Percentiles rank a stretch among this genome's conserved stretches.
phyloP scores from a whole-genome alignment of 495 filamentous ascomycete genomes.

The Penicillium chermesinum region DNA sequence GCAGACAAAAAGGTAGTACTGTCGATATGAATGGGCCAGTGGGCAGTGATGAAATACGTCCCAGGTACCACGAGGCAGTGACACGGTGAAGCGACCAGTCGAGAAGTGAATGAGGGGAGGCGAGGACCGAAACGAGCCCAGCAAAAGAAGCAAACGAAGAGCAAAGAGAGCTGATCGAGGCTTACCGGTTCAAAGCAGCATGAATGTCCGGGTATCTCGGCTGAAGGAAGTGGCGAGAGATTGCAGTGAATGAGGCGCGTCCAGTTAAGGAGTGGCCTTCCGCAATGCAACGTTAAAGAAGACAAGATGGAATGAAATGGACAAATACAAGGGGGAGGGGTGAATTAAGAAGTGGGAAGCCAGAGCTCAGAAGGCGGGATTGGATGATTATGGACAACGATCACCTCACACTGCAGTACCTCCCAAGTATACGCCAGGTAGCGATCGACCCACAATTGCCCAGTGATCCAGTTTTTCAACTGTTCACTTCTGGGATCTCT shows the following conservation, averaged over 20 bases:
- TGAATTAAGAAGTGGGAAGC: constrained; percentile 1
- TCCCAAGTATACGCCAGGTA: constrained; percentile 19
- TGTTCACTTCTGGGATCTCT: neutral
- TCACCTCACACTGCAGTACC: constrained; percentile 24
- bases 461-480: neutral
- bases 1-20: constrained; percentile 17
- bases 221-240: constrained; percentile 1
- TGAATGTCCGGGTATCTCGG: neutral
- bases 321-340: constrained; percentile 7
- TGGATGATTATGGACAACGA: constrained; percentile 16
- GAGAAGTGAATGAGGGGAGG: constrained; percentile 12
- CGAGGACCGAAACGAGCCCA: constrained; percentile 1
- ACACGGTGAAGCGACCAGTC: constrained; percentile 16
- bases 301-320: neutral
- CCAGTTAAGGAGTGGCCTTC: constrained; percentile 10
- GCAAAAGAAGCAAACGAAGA: constrained; percentile 10
- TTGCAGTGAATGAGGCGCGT: neutral
- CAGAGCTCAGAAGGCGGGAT: constrained; percentile 1
- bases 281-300: constrained; percentile 5
- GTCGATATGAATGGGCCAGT: constrained; percentile 19
- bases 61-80: constrained; percentile 16
- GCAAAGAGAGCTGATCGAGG: neutral
- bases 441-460: constrained; percentile 4
- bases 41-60: constrained; percentile 15
- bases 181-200: constrained; percentile 1